phyloP scores from a whole-genome alignment of 2,329 filamentous ascomycete genomes.

The Talaromyces sp. region DNA sequence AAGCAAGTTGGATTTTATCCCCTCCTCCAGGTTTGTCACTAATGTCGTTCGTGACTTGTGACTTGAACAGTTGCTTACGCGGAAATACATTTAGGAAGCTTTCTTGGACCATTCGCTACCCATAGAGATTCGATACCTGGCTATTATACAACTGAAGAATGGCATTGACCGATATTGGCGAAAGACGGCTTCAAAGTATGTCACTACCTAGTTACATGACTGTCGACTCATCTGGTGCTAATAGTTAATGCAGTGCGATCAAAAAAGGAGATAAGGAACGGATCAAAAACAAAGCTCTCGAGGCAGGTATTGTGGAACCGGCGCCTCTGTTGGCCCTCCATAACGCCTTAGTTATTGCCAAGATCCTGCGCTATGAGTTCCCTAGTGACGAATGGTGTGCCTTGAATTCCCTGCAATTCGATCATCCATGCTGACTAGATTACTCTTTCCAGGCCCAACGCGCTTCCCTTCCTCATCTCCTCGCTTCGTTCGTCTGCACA shows the following conservation, averaged over 20 bases:
- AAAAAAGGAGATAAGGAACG: constrained; percentile 67
- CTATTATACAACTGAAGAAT: constrained; percentile 93
- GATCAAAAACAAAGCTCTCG: constrained; percentile 72
- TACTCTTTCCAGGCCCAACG: constrained; percentile 39
- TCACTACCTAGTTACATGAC: background rate
- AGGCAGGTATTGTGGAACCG: constrained; percentile 72
- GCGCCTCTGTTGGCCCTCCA: constrained; percentile 75
- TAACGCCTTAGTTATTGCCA: constrained; percentile 82
- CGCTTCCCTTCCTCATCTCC: constrained; percentile 54
- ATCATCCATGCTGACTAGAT: background rate
- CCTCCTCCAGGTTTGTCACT: constrained; percentile 60
- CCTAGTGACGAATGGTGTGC: constrained; percentile 69
- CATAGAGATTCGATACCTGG: constrained; percentile 76
- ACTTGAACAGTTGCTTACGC: background rate
- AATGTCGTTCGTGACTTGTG: background rate
- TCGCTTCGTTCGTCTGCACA: constrained; percentile 58
- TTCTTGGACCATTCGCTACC: constrained; percentile 78
- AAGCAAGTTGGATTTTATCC: constrained; percentile 63
- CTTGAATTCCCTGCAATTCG: background rate
- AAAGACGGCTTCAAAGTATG: constrained; percentile 66
- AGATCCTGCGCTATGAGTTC: constrained; percentile 85
- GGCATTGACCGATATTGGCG: constrained; percentile 95
- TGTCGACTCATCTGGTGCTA: background rate
- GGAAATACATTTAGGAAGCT: constrained; percentile 54
- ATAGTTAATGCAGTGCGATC: constrained; percentile 48